phyloP scores from a whole-genome alignment of 2,329 filamentous ascomycete genomes.

The Diaporthe sp. region DNA sequence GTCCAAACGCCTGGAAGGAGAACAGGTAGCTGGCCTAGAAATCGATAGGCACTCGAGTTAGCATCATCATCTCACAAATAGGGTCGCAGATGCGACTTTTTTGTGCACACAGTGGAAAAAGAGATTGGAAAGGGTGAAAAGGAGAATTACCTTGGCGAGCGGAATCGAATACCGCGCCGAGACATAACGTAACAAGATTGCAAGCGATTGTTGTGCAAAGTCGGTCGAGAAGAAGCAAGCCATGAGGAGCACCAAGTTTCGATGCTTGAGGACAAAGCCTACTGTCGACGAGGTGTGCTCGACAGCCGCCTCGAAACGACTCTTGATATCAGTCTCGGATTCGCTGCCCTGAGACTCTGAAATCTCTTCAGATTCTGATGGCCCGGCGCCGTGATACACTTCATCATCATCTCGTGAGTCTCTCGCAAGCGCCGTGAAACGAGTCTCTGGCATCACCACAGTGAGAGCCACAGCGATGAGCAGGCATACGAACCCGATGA shows the following conservation, averaged over 20 bases:
- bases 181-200: neutral
- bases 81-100: too few species aligned
- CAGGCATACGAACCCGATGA: neutral
- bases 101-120: neutral
- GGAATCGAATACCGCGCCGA: neutral
- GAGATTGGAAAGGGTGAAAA: neutral
- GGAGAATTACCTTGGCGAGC: neutral
- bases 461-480: neutral
- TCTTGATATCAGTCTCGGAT: neutral
- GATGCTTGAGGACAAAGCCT: neutral
- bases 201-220: neutral
- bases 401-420: neutral
- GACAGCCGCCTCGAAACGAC: neutral
- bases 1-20: conserved; percentile 17
- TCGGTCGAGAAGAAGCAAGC: conserved; percentile 4
- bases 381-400: neutral
- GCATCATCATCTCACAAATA: neutral
- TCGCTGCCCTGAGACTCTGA: neutral
- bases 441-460: neutral
- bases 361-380: neutral
- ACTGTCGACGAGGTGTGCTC: neutral
- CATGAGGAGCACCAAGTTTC: conserved; percentile 3
- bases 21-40: conserved; percentile 1
- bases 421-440: neutral
- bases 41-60: neutral